These are phyloP conservation scores for Lipomyces yamadae DNA, from an alignment of 805 yeast genomes.

Conservation along the genomic window DNA sequence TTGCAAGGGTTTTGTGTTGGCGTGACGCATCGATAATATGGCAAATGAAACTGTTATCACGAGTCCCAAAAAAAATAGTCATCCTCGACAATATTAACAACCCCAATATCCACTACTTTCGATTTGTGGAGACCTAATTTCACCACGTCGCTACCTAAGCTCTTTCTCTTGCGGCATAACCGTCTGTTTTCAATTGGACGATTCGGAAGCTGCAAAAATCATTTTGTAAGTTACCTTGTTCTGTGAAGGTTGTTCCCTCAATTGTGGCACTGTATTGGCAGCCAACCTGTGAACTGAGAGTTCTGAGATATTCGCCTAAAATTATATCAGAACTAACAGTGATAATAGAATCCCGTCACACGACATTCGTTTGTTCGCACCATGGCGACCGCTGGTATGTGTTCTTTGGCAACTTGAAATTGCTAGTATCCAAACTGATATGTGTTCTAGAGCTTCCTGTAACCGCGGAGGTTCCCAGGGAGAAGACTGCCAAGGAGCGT, in stretches of 20 bases:
- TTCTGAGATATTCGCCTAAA: neutral
- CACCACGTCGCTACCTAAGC: slow-evolving; percentile 21
- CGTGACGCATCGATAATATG: neutral
- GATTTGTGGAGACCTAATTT: neutral
- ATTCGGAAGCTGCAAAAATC: slow-evolving; percentile 8
- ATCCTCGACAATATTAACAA: neutral
- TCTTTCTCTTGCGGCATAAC: slow-evolving; percentile 14
- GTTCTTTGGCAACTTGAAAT: neutral
- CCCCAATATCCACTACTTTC: neutral
- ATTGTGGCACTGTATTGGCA: neutral
- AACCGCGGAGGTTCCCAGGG: slow-evolving; percentile 29
- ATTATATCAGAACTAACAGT: neutral
- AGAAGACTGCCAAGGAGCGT: slow-evolving; percentile 40
- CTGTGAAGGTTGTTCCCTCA: too few species aligned
- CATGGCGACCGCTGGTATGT: slow-evolving; percentile 21
- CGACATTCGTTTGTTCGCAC: slow-evolving; percentile 12
- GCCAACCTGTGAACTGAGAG: neutral
- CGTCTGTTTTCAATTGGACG: slow-evolving; percentile 7
- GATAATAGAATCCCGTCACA: neutral
- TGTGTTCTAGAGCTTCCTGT: slow-evolving; percentile 8
- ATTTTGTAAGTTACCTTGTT: slow-evolving; percentile 3
- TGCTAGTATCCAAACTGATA: neutral
- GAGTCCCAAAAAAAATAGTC: neutral
- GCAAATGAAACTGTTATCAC: neutral
- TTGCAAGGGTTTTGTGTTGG: neutral